Conservation (phyloP, 768 basidiomycete species). For the Hydnomerulius pinastri region DNA sequence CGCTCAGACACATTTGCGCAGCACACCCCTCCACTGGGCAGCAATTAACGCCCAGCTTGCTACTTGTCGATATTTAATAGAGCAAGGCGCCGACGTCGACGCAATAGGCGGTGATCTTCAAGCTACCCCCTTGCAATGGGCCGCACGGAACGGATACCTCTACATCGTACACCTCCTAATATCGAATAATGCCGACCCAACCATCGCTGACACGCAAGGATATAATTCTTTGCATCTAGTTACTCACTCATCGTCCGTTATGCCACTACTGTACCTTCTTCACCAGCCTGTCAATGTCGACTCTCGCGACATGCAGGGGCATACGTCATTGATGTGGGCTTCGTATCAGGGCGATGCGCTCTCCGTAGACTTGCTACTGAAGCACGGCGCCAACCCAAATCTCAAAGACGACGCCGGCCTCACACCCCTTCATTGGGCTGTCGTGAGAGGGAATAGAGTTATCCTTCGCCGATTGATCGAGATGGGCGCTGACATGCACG, state of each 20-base stretch:
- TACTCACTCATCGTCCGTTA: slow-evolving; percentile 91
- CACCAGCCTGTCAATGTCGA: slow-evolving; percentile 95
- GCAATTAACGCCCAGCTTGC: slow-evolving; percentile 95
- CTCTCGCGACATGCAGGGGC: slow-evolving; percentile 86
- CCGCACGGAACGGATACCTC: slow-evolving; percentile 94
- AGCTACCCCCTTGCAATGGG: slow-evolving; percentile 98
- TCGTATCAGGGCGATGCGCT: slow-evolving; percentile 98
- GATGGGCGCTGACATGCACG: slow-evolving; percentile 79
- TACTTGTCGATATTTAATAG: slow-evolving; percentile 83
- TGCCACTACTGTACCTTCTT: slow-evolving; percentile 89
- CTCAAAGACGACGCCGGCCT: slow-evolving; percentile 81
- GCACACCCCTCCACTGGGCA: slow-evolving; percentile 95
- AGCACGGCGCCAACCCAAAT: slow-evolving; percentile 81
- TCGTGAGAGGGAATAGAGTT: slow-evolving; percentile 88
- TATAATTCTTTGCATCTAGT: slow-evolving; percentile 96
- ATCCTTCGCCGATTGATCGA: slow-evolving; percentile 85
- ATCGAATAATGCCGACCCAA: slow-evolving; percentile 89
- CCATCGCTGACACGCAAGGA: slow-evolving; percentile 87
- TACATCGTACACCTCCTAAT: slow-evolving; percentile 94
- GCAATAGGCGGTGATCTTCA: slow-evolving; percentile 91
- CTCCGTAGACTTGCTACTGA: slow-evolving; percentile 86
- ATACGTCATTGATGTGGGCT: slow-evolving; percentile 98
- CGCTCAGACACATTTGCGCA: slow-evolving; percentile 6
- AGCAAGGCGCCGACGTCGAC: slow-evolving; percentile 94
- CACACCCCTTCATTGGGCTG: slow-evolving; percentile 95